Evolutionary conservation across 1,284 basidiomycete species (phyloP), one percentile per base, ranked within the genome.

Genomic region (Puccinia horiana): DNA sequence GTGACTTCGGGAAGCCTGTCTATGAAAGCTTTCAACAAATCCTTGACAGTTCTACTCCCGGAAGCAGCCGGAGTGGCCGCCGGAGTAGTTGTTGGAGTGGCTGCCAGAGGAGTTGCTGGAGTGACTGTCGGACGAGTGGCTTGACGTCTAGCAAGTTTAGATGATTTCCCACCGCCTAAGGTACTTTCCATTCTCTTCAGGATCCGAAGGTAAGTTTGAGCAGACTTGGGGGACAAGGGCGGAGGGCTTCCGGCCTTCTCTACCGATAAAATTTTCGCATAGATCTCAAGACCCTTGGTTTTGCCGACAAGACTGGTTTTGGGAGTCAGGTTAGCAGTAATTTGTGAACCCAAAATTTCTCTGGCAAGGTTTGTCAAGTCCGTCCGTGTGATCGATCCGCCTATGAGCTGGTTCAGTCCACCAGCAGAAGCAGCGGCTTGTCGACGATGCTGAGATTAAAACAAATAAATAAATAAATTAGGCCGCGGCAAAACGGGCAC

Each of bases 11-110:
- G 56, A 58, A 26, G 56, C 26, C 12, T 58, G n/a, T 58, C 26
- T 26, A 58, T 58, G 26, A 58, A 58, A 58, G 56, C 23, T 58
- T 58, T 58, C 56, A 58, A 58, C n/a, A 58, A 32, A 58, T 58
- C 56, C 56, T 29, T 26, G 2, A 5, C 16, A 8, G 14, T 58
- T 26, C 29, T 58, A 2, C 6, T 58, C 29, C 56, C 56, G 20
- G 56, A 58, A 29, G 8, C 56, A 20, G 49, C 6, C 18, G 49
- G 49, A 12, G n/a, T n/a, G n/a, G n/a, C n/a, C n/a, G n/a, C n/a
- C n/a, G 49, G 8, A 11, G 49, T 52, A 20, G 49, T 5, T 52
- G 14, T 52, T 9, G 56, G 56, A 29, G n/a, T 16, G 8, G 2
- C 56, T 58, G 56, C 8, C 26, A 8, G n/a, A 18, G 56, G n/a